Base-by-base conservation (phyloP, 2,329 filamentous ascomycete genomes). In the Aspergillus pseudoviridinutans region DNA sequence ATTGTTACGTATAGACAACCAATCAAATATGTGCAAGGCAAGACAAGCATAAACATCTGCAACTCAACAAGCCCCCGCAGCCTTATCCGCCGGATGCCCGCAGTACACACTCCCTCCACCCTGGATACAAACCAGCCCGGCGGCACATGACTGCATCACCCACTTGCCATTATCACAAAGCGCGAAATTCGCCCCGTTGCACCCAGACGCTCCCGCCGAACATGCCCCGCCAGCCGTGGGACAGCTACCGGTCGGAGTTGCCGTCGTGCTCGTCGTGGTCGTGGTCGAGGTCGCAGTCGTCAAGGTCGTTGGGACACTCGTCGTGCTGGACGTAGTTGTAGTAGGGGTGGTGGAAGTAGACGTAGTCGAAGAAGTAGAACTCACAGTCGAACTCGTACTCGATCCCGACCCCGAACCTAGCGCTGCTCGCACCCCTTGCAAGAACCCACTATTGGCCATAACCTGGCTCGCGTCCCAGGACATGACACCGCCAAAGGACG, bases 401-500 rank as follows among this genome's bases (percentile, higher is more conserved):
- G 32, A 35, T 0, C 14, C 12, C 4, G 32, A 35, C 12, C 32
- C 32, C 32, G 32, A 38, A 7, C 55, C 81, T 64, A 56, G 74
- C 68, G 35, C 66, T 65, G 56, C 62, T 72, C 69, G 55, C 3
- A 86, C 72, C 41, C 74, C 68, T 24, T 72, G 70, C 55, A 87
- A 72, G 68, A 85, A 87, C 1, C 83, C 84, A 1, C 62, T 32
- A 71, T 88, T 87, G 17, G 74, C 72, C 60, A 80, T 85, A 1
- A 82, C 78, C 74, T 87, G 84, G 29, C 78, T 82, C 71, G 82
- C 82, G 70, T 89, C 87, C 87, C 86, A 89, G 74, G 87, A 78
- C 86, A 89, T 88, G 28, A 87, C 79, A 28, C 87, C 87, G 5
- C 85, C 86, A 64, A 89, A 88, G 69, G 80, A 87, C 3, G 75